These are phyloP conservation scores for Skeletonema potamos DNA, from an alignment of 108 stramenopile genomes.

Conservation along the genomic window DNA sequence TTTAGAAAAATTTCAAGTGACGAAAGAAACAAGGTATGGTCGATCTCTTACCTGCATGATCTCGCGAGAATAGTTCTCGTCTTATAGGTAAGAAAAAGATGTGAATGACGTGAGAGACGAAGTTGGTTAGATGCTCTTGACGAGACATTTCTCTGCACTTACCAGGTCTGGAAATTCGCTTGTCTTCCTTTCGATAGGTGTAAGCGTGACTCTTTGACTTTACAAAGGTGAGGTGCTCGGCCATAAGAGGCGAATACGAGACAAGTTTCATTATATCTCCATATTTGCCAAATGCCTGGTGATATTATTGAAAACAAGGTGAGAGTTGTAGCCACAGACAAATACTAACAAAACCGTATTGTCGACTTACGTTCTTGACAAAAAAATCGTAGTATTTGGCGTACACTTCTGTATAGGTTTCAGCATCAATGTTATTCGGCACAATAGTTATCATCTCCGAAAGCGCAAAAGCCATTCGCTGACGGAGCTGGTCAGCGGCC, in stretches of 20 bases:
- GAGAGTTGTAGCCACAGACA: too few species aligned
- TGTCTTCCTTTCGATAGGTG: conserved; percentile 21
- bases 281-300: conserved; percentile 83
- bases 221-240: conserved; percentile 49
- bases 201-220: conserved; percentile 43
- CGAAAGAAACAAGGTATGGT: too few species aligned
- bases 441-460: conserved; percentile 41
- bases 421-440: conserved; percentile 26
- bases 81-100: not conserved
- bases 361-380: conserved; percentile 63
- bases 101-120: not conserved
- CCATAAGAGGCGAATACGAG: conserved; percentile 54
- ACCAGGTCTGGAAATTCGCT: conserved; percentile 15
- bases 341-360: too few species aligned
- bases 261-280: conserved; percentile 56
- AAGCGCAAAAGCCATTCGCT: conserved; percentile 79
- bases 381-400: conserved; percentile 56
- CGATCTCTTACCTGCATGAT: conserved; percentile 33
- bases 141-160: conserved; percentile 29
- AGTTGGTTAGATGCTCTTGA: not conserved
- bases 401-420: conserved; percentile 32
- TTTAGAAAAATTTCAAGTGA: too few species aligned
- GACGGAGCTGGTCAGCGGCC: conserved; percentile 67
- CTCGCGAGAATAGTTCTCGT: conserved; percentile 22
- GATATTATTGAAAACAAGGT: too few species aligned